phyloP scores from a whole-genome alignment of 2,329 filamentous ascomycete genomes.

The Epichloe typhina region DNA sequence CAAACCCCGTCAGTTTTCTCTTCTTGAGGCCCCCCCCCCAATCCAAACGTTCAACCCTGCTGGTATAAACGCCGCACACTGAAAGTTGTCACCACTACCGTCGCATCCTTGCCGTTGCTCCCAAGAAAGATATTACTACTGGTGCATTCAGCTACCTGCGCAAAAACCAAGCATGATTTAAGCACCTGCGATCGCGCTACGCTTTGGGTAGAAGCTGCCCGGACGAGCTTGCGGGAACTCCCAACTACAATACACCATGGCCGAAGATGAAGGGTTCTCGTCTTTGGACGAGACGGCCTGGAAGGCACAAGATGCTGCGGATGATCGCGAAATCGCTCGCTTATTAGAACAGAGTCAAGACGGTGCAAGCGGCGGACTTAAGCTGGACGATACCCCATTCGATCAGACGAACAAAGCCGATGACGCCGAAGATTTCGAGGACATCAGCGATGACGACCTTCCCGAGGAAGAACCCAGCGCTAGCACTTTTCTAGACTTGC shows the following conservation, averaged over 20 bases:
- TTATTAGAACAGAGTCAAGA: conserved; percentile 30
- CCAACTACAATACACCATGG: conserved; percentile 15
- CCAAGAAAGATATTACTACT: neutral
- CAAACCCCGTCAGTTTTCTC: neutral
- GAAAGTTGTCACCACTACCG: neutral
- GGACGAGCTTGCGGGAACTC: conserved; percentile 10
- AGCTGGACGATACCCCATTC: conserved; percentile 34
- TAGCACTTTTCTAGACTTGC: conserved; percentile 32
- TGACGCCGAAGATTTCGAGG: conserved; percentile 80
- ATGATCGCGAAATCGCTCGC: conserved; percentile 33
- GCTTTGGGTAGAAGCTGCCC: conserved; percentile 12
- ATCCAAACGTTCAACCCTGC: neutral
- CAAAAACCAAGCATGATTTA: conserved; percentile 16
- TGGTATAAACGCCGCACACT: neutral
- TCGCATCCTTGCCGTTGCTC: neutral
- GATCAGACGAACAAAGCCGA: conserved; percentile 71
- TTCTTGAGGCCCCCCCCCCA: neutral
- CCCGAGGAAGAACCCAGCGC: conserved; percentile 56
- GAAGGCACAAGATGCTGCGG: conserved; percentile 32
- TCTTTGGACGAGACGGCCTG: conserved; percentile 22
- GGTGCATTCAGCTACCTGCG: neutral
- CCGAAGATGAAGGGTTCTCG: conserved; percentile 20
- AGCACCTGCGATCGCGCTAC: conserved; percentile 7
- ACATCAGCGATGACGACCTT: conserved; percentile 84
- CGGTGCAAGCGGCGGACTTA: conserved; percentile 23